These are phyloP conservation scores for Plantago major DNA, from an alignment of 257 asterid genomes.

Conservation along the genomic window DNA sequence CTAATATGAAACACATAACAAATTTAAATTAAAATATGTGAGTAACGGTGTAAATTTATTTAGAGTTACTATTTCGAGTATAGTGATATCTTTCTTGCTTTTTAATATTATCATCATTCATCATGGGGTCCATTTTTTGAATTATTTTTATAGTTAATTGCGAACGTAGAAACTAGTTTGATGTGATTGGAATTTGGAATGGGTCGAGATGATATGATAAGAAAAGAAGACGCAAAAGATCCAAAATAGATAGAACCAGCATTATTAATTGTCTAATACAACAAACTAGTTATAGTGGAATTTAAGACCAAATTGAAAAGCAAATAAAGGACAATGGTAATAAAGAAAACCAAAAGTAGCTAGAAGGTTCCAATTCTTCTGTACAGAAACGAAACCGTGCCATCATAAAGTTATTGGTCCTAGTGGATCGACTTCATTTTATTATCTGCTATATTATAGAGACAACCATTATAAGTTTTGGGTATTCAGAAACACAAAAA, in stretches of 20 bases:
- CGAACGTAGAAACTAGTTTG: background rate
- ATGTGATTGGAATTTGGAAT: constrained; percentile 18
- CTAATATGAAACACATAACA: too few relatives aligned
- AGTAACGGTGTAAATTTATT: too few relatives aligned
- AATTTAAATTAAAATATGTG: too few relatives aligned
- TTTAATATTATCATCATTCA: too few relatives aligned
- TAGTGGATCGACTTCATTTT: constrained; percentile 18
- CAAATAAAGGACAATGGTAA: too few relatives aligned
- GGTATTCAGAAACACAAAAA: too few relatives aligned
- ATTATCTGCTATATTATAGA: background rate
- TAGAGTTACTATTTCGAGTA: too few relatives aligned
- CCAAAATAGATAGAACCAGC: background rate
- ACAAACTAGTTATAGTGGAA: constrained; percentile 6
- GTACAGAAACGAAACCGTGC: constrained; percentile 40
- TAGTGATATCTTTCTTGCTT: too few relatives aligned
- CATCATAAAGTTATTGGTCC: constrained; percentile 6
- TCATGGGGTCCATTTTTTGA: too few relatives aligned
- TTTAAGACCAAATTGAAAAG: constrained; percentile 4
- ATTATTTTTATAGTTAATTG: too few relatives aligned
- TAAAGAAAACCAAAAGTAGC: constrained; percentile 11
- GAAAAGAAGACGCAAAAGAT: constrained; percentile 1
- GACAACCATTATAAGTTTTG: too few relatives aligned
- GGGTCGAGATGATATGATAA: background rate
- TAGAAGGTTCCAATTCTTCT: constrained; percentile 10
- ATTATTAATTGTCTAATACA: background rate